phyloP scores from a whole-genome alignment of 306 rosid genomes.

The Fagus sylvatica region DNA sequence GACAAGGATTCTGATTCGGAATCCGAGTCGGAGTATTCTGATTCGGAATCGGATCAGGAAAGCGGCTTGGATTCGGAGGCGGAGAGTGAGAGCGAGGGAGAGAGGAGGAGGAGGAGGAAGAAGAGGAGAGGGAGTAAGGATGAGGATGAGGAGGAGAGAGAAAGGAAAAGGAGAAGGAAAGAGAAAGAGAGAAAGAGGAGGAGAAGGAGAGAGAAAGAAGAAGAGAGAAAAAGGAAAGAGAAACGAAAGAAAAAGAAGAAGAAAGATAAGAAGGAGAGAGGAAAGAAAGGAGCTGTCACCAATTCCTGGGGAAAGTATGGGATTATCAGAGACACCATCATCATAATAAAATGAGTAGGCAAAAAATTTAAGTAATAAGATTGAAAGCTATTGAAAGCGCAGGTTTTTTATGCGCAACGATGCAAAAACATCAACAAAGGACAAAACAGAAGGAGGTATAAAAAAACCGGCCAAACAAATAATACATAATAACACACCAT shows the following conservation, averaged over 20 bases:
- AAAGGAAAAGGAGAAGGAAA: not conserved
- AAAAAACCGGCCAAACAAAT: too few species aligned
- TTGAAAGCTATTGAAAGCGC: too few species aligned
- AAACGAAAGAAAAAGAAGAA: conserved; percentile 47
- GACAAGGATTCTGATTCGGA: conserved; percentile 38
- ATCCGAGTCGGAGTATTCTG: conserved; percentile 49
- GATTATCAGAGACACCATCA: conserved; percentile 84
- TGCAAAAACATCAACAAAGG: too few species aligned
- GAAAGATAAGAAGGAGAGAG: conserved; percentile 71
- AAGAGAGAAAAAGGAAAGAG: conserved; percentile 34
- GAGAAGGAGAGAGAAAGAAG: not conserved
- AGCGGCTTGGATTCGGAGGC: conserved; percentile 33
- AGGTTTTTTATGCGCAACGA: too few species aligned
- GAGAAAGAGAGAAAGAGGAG: too few species aligned
- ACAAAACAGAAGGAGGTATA: too few species aligned
- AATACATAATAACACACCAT: too few species aligned
- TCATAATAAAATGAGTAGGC: too few species aligned
- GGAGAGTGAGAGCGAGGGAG: conserved; percentile 44
- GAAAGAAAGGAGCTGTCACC: conserved; percentile 87
- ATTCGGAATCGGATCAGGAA: conserved; percentile 30
- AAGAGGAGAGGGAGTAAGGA: conserved; percentile 10
- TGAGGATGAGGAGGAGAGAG: conserved; percentile 25
- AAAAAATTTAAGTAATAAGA: too few species aligned
- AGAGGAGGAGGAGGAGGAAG: conserved; percentile 49
- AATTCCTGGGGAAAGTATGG: conserved; percentile 90